Base-by-base conservation (phyloP, 2,329 filamentous ascomycete genomes). In the Metarhizium rileyi region DNA sequence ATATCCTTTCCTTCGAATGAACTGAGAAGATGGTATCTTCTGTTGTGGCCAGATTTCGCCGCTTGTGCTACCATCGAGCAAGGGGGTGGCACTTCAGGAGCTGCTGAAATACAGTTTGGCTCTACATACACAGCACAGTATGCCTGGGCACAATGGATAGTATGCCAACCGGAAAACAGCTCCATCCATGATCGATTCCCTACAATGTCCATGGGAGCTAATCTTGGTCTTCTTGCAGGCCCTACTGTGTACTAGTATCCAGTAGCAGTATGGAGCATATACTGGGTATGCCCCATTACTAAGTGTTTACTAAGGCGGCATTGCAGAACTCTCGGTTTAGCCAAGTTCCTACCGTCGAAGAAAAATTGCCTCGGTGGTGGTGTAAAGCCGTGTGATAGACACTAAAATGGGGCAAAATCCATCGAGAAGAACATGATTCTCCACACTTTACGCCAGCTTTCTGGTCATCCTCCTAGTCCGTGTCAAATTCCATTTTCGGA, bases 401-500 rank as follows among this genome's bases (percentile, higher is more conserved):
- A 5, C 5, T 5, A 14, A 42, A 9, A 42, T 25, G 14, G 10
- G 16, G 12, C 38, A 42, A 25, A 5, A 9, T 9, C 20, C n/a
- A 18, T 38, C 35, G 18, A 38, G 35, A 38, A 25, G 12, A 22
- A 27, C 45, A 25, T 26, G 38, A 47, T 49, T 42, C 20, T 18
- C 38, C 38, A 7, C 22, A 25, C 12, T 42, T 22, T 10, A 18
- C 5, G 5, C 22, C n/a, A 10, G 9, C 38, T 42, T 22, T 6
- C 6, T 42, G 22, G 10, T 42, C 38, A 25, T 25, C 38, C 20
- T 42, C 22, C 12, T 42, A 25, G 38, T 42, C 20, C 22, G 38
- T 26, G 23, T 25, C 5, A 12, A 5, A 22, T 18, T 25, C 22
- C 30, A 40, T 49, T 38, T 43, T 20, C 12, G 66, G 67, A 65